Base-by-base conservation (phyloP, 441 rosid species). In the Erodium moschatum region DNA sequence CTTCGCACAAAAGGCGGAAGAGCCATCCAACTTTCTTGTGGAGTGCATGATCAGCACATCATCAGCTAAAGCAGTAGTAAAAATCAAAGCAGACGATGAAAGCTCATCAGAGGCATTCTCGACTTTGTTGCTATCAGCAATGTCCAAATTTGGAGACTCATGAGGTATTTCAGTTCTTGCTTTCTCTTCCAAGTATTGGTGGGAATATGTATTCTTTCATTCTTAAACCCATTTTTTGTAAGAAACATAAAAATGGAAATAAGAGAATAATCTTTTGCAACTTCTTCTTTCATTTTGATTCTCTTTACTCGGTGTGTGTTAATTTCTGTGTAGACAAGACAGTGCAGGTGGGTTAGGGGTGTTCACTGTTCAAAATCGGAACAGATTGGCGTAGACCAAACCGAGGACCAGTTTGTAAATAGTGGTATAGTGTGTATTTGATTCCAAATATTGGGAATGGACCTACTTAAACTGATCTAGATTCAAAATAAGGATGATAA, bases 1-100 rank as follows among this genome's bases (percentile, higher is more conserved):
- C 88, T 87, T 88, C 63, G 94, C 94, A 20, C 96, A 91, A 60
- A 94, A 89, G 80, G 90, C 83, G 1, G 91, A 88, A 73, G 93
- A 82, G 54, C 40, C 88, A 13, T 87, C 85, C 12, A 83, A 71
- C 72, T 89, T 81, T 74, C 97, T 89, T 16, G 81, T 87, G 8
- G 99, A 89, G 80, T 91, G 96, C 75, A 80, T 88, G 81, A 85
- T 94, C 84, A 94, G 88, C 84, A 81, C 88, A 9, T 81, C 96
- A 69, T 78, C 91, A 31, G 87, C 91, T 15, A 88, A 85, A 79
- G 89, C 92, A 52, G 96, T 84, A 75, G 72, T 87, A 58, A 91
- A 80, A 77, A 85, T 91, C 68, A 94, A 91, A 78, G 96, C 94
- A 0, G 97, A 94, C 16, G 97, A 94, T 79, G 94, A 84, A 74